phyloP scores from a whole-genome alignment of 208 protist species.

The Trypanosoma scelopori region DNA sequence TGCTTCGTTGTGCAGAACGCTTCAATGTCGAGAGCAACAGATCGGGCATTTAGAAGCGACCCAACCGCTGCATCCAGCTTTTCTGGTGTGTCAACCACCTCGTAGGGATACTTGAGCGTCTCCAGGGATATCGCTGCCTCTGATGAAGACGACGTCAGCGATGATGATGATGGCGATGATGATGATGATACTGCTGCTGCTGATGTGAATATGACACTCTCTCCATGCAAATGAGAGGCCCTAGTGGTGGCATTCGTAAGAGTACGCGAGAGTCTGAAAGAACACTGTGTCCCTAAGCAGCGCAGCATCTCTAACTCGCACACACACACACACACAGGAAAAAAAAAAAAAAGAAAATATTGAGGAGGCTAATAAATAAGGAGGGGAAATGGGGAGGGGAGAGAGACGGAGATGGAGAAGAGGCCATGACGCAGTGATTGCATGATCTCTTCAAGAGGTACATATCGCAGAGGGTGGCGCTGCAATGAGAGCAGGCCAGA shows the following conservation, averaged over 20 bases:
- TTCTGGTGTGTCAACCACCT: conserved; percentile 54
- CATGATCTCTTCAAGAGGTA: too few relatives aligned
- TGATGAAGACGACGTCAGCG: conserved; percentile 1
- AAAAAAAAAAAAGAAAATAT: conserved; percentile 12
- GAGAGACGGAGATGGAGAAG: background rate
- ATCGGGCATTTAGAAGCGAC: conserved; percentile 33
- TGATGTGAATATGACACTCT: background rate
- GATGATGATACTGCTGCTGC: background rate
- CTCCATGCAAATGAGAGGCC: conserved; percentile 2
- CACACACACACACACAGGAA: background rate
- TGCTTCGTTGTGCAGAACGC: conserved; percentile 69
- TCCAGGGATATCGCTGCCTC: conserved; percentile 4
- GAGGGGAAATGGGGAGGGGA: background rate
- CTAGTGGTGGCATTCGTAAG: background rate
- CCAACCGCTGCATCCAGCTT: conserved; percentile 39
- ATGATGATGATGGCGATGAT: conserved; percentile 2
- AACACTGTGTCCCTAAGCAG: background rate
- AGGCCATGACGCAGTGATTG: too few relatives aligned
- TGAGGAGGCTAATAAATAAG: too few relatives aligned
- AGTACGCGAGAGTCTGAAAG: conserved; percentile 7
- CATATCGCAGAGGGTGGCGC: background rate
- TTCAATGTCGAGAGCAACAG: conserved; percentile 84
- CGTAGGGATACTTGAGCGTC: conserved; percentile 66
- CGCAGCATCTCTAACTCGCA: conserved; percentile 13
- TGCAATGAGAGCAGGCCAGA: background rate